Evolutionary conservation across 305 asterid species (phyloP), one percentile per base, ranked within the genome.

Genomic region (Ajuga reptans): DNA sequence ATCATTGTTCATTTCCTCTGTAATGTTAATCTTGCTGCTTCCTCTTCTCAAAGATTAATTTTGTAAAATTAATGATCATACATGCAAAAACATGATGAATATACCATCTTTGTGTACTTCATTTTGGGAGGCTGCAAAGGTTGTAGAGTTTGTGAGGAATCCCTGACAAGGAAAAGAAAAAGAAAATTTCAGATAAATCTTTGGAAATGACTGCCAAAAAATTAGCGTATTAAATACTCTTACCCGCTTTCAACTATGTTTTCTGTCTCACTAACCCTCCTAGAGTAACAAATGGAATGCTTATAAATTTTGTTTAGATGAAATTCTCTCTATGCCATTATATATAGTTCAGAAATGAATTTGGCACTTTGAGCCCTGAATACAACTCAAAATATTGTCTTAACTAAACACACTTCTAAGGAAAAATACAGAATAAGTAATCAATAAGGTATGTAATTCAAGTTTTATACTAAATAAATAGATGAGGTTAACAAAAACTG

Each of bases 31-130:
- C 60, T 18, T 45, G 46, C n/a, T 52, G 17, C 43, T 18, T 56
- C 63, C 17, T 52, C 58, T 53, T 47, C 47, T 11, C 18, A 36
- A 37, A 33, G 14, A 21, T 29, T 18, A 17, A 14, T 4, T 31
- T 1, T 29, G 11, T 61, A 68, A 41, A 34, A 34, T 6, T 6
- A 68, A 56, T 14, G n/a, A 58, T 45, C 9, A 46, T 24, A 43
- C 17, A 52, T 47, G 66, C 58, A 50, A 66, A 51, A 34, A 39
- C 63, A 21, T 37, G 64, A 64, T 72, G 41, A 56, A 46, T 37
- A 51, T 87, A 93, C 99, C 95, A 84, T 78, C 68, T 80, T 80
- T 2, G 85, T 88, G 87, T 80, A 84, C 66, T 87, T 85, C 88
- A 78, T 84, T 86, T 83, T 84, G 14, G 78, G 73, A 34, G 81